Percentiles rank a stretch among this genome's conserved stretches.
phyloP scores from a whole-genome alignment of 2,329 filamentous ascomycete genomes.

The Grosmannia penicillata region DNA sequence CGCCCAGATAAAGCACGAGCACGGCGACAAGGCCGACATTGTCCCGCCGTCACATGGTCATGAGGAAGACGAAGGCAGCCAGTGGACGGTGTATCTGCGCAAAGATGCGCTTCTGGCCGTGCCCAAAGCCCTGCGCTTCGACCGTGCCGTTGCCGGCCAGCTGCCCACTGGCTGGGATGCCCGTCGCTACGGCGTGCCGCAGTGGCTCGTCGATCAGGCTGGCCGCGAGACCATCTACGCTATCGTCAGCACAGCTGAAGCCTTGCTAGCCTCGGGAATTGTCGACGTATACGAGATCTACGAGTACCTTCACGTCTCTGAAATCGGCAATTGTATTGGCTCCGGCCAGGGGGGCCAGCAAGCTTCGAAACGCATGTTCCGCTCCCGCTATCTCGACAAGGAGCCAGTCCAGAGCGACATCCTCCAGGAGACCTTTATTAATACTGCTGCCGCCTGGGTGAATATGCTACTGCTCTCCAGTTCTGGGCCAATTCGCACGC shows the following conservation, averaged over 20 bases:
- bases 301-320: constrained; percentile 96
- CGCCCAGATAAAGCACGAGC: constrained; percentile 91
- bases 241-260: constrained; percentile 83
- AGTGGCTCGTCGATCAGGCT: constrained; percentile 95
- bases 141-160: constrained; percentile 92
- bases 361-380: constrained; percentile 94
- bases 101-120: constrained; percentile 93
- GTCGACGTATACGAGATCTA: constrained; percentile 99
- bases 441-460: constrained; percentile 98
- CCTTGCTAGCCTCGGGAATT: constrained; percentile 82
- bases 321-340: constrained; percentile 95
- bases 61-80: constrained; percentile 82
- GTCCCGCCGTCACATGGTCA: too few relatives aligned
- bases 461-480: constrained; percentile 98
- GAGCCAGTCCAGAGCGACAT: constrained; percentile 98
- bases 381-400: constrained; percentile 91
- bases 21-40: constrained; percentile 93
- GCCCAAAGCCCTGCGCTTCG: constrained; percentile 92
- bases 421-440: constrained; percentile 98
- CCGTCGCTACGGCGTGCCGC: constrained; percentile 88
- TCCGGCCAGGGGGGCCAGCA: constrained; percentile 94
- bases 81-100: constrained; percentile 87
- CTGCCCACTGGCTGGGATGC: constrained; percentile 96
- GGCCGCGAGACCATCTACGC: constrained; percentile 94
- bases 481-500: constrained; percentile 95